A percentile compares a stretch with the other conserved stretches of the same genome.
Conservation (phyloP, 176 grass and related monocot genomes). For the Aegilops tauschii region DNA sequence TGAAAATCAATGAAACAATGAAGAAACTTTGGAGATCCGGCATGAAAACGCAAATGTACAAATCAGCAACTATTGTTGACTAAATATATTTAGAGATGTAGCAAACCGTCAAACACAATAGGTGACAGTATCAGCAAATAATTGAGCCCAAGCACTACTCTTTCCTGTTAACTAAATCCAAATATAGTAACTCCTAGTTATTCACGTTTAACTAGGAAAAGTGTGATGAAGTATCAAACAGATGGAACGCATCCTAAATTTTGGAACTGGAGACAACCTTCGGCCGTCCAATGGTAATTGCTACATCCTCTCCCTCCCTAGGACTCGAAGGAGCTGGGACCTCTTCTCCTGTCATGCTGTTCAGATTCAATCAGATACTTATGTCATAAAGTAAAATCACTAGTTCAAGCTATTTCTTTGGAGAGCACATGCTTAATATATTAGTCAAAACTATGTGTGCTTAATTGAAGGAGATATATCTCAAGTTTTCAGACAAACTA, state of each 20-base stretch:
- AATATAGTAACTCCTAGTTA: slow-evolving; percentile 6
- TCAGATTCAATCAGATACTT: slow-evolving; percentile 51
- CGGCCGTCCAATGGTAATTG: slow-evolving; percentile 72
- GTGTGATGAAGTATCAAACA: background rate
- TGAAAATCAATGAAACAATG: background rate
- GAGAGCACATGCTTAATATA: slow-evolving; percentile 2
- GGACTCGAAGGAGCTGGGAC: slow-evolving; percentile 82
- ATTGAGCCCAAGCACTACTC: background rate
- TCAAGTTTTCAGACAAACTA: slow-evolving; percentile 1
- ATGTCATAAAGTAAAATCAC: slow-evolving; percentile 29
- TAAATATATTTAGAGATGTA: slow-evolving; percentile 1
- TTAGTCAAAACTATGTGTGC: slow-evolving; percentile 6
- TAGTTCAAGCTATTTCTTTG: slow-evolving; percentile 22
- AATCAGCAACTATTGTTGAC: background rate
- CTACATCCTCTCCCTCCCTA: slow-evolving; percentile 89
- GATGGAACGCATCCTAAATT: background rate
- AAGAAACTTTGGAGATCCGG: background rate
- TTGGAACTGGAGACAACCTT: slow-evolving; percentile 58
- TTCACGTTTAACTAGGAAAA: slow-evolving; percentile 5
- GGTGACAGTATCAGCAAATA: background rate
- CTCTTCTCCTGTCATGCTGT: slow-evolving; percentile 98
- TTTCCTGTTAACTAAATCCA: background rate
- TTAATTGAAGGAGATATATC: background rate
- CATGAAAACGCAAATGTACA: slow-evolving; percentile 5
- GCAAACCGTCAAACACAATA: background rate